Evolutionary conservation across 352 stramenopile species (phyloP), one percentile per base, ranked within the genome.

Genomic region (Phytophthora meadii): DNA sequence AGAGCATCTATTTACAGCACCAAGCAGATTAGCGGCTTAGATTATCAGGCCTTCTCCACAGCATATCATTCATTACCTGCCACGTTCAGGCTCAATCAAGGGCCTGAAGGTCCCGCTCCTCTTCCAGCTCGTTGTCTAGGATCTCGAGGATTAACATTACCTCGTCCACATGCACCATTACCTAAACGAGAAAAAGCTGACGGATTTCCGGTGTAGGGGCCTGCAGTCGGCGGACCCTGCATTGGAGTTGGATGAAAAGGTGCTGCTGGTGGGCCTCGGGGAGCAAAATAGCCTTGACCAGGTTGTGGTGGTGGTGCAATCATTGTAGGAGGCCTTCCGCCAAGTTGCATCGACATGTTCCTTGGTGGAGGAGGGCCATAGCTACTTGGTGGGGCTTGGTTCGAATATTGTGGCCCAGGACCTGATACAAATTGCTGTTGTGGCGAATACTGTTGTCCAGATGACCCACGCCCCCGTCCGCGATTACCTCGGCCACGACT

Each of bases 141-240:
- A 70, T 80, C 72, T 72, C 72, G 68, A 55, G 72, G 59, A 56
- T 77, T 72, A 6, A 8, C 47, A 30, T 54, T 70, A 32, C 70
- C 67, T 61, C 65, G 57, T 54, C 72, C 64, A 40, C 30, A 12
- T 14, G 36, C 51, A 55, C 28, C 52, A 54, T 68, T 68, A 8
- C 32, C 34, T 54, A 49, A 57, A 19, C 45, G 51, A 54, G 66
- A 41, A 14, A 69, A 69, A 12, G 30, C 46, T 58, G 70, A 53
- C 58, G 24, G 36, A 63, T 59, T 70, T 47, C 22, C 51, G 47
- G 28, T 6, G 49, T 67, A 68, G 14, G 25, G 39, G 30, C 46
- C 54, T 44, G 15, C 5, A 32, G 9, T 40, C 32, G 49, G 58
- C 11, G 50, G 28, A 28, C 30, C 22, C 50, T 66, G 71, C 34